Evolutionary conservation across 495 filamentous ascomycete genomes (phyloP), one percentile per base, ranked within the genome.

Genomic region (Tuber umbilicatum): DNA sequence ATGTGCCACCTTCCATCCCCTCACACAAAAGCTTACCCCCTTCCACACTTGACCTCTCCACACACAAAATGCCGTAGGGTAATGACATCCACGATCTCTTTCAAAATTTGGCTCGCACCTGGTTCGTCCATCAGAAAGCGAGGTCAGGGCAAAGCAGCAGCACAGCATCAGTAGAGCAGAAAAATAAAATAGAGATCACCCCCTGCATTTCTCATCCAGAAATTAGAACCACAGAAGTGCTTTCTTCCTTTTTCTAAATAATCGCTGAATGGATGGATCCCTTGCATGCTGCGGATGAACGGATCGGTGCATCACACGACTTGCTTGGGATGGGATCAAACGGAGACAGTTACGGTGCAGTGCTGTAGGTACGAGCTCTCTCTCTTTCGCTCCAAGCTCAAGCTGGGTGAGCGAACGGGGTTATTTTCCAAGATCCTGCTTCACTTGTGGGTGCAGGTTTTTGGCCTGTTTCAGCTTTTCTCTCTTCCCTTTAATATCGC

Each of bases 301-400:
- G 75, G 77, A 79, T 79, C 75, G 40, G 77, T 79, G 72, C 77
- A 79, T 79, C 77, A 79, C 77, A 79, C 75, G 77, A 79, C 77
- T 77, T 78, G 72, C 77, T 72, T 79, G 71, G 55, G 55, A 69
- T 79, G 77, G 75, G 77, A 79, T 73, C 74, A 73, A 72, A 78
- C 70, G 45, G 76, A 78, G 71, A 76, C 74, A 64, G n/a, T 64
- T 64, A 31, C 55, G n/a, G 55, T 31, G 2, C n/a, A 31, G 55
- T 27, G 4, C 55, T 4, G 55, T 64, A 64, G 55, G 55, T 64
- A 64, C 55, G 55, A 31, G n/a, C 55, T 64, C 55, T 55, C 47
- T 2, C 23, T 55, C 23, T 31, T 12, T 16, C 27, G n/a, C 55
- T 31, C 17, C 55, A 64, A 64, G n/a, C 10, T 17, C 55, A 5